Evolutionary conservation across 2,329 filamentous ascomycete genomes (phyloP), one percentile per base, ranked within the genome.

Genomic region (Chrysosporium queenslandicum): DNA sequence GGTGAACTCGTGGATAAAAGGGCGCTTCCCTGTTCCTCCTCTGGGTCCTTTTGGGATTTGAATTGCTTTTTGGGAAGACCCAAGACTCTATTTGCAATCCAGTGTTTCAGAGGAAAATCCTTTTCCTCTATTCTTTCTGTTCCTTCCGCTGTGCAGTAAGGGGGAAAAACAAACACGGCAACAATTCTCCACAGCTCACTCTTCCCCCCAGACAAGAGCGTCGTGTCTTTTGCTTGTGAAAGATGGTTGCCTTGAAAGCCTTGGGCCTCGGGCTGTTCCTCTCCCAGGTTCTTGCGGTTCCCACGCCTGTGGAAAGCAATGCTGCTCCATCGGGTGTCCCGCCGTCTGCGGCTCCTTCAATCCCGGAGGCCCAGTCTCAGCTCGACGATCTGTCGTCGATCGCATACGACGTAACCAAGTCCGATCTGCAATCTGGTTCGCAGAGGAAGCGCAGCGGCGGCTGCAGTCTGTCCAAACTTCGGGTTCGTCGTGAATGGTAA

Each of bases 401-500:
- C 8, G 41, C 41, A 14, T 45, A 29, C 18, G 25, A 30, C 9
- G 14, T 45, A 25, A 45, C 23, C 14, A 45, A 30, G 41, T 27
- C 21, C 23, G n/a, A 45, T 16, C 41, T 45, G 16, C 2, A 29
- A 29, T 6, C 23, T 1, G 23, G 41, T 11, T 29, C 23, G n/a
- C 14, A 29, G 25, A 45, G 23, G 41, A 45, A 30, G n/a, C 41
- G 41, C 25, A 45, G 23, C 5, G n/a, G 20, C 14, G 41, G 23
- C 23, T 45, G 41, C 25, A 29, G 11, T n/a, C 16, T 29, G 41
- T 45, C 25, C 12, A 45, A 43, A 5, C 40, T 43, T 21, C 5
- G 41, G 1, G 29, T 46, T 21, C 27, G 43, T 8, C 43, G 43
- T 12, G 43, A 46, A 46, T 46, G 43, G 43, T 46, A 34, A 46